These are phyloP conservation scores for Fusarium dimerum DNA, from an alignment of 2,329 filamentous ascomycete genomes.

Conservation along the genomic window DNA sequence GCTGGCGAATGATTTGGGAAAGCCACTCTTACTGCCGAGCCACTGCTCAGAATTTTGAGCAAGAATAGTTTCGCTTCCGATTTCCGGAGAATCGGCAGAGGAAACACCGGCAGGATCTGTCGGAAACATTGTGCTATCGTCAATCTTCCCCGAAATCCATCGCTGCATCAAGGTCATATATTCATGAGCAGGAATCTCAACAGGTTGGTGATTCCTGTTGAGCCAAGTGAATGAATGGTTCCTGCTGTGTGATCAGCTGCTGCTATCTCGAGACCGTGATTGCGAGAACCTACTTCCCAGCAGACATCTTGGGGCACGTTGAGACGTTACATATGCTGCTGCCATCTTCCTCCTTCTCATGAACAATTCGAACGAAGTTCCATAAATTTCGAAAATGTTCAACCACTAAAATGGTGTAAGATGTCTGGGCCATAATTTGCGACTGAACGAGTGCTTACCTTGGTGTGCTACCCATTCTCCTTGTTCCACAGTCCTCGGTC, in stretches of 20 bases:
- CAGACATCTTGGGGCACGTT: conserved; percentile 88
- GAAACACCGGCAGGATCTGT: conserved; percentile 74
- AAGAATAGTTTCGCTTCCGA: conserved; percentile 20
- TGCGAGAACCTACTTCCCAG: conserved; percentile 83
- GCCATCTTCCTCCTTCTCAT: conserved; percentile 78
- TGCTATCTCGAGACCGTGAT: conserved; percentile 1
- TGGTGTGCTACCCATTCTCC: conserved; percentile 96
- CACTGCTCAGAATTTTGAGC: conserved; percentile 57
- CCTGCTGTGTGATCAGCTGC: conserved; percentile 35
- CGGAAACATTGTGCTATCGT: conserved; percentile 83
- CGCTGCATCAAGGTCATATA: conserved; percentile 94
- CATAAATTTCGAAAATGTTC: conserved; percentile 87
- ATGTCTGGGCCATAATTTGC: not conserved
- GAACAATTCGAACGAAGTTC: conserved; percentile 83
- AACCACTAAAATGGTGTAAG: conserved; percentile 60
- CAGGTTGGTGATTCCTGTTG: conserved; percentile 79
- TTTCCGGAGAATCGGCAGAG: conserved; percentile 57
- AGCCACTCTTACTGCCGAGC: conserved; percentile 88
- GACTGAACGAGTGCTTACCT: conserved; percentile 49
- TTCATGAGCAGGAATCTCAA: conserved; percentile 85
- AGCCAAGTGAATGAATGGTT: conserved; percentile 96
- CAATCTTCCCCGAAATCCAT: conserved; percentile 93
- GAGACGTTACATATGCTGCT: conserved; percentile 78
- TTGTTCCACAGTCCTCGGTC: conserved; percentile 87
- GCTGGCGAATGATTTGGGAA: conserved; percentile 81